Evolutionary conservation across 169 alveolate genomes (phyloP).

Genomic region (Toxoplasma gondii): DNA sequence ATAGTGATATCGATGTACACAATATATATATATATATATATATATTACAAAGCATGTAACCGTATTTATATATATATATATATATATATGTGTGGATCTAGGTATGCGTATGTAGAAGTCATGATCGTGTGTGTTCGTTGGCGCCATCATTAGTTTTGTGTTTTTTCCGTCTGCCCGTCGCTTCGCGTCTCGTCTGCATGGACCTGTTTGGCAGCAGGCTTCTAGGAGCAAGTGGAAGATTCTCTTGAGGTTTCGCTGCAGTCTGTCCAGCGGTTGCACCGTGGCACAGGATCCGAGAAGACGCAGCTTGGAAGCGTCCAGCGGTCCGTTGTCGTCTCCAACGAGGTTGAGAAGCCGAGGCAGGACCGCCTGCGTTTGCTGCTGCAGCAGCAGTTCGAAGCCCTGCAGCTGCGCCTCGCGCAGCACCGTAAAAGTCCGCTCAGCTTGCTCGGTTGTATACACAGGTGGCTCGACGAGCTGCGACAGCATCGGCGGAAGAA

Average conservation of each 20-base stretch:
- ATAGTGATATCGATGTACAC: no score
- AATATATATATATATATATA: no score
- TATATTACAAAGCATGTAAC: no score
- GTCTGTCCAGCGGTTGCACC: slow-evolving; percentile 3
- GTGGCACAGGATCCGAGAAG: slow-evolving; percentile 2
- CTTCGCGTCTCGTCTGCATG: neutral
- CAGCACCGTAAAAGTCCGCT: neutral
- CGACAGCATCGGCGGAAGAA: slow-evolving; percentile 61
- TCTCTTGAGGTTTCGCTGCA: slow-evolving; percentile 31
- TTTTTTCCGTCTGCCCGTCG: no score
- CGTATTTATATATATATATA: no score
- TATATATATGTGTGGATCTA: no score
- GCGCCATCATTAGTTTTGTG: no score
- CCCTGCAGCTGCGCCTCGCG: slow-evolving; percentile 44
- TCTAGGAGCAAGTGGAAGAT: slow-evolving; percentile 2
- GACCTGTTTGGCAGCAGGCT: slow-evolving; percentile 20
- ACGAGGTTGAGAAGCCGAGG: slow-evolving; percentile 21
- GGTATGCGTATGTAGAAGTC: no score
- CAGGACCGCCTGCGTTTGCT: slow-evolving; percentile 60
- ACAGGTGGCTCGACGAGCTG: slow-evolving; percentile 49
- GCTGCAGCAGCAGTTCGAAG: slow-evolving; percentile 50
- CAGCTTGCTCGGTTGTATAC: neutral
- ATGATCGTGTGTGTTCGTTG: no score
- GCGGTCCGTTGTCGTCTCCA: neutral
- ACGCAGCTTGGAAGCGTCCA: slow-evolving; percentile 2